Percentiles rank a stretch among this genome's conserved stretches.
Evolutionary conservation across 129 eudicot genomes (phyloP).

Genomic region (Ambrosia artemisiifolia): DNA sequence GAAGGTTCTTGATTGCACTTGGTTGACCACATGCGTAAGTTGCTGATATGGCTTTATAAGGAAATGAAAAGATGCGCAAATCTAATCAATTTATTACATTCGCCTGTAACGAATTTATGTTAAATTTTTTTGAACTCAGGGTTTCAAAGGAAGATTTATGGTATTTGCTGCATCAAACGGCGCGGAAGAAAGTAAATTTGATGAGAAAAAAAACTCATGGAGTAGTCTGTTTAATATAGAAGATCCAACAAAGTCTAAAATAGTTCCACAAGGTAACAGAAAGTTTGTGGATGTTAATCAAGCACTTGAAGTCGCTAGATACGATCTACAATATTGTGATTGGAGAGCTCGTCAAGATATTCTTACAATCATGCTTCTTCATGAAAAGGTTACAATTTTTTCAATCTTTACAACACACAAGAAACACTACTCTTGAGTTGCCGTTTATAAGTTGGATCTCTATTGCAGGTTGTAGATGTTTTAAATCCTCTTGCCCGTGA

Average conservation of each 20-base stretch:
- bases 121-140: slow-evolving; percentile 32
- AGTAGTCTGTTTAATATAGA: slow-evolving; percentile 58
- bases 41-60: not conserved
- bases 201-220: slow-evolving; percentile 61
- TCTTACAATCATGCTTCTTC: slow-evolving; percentile 74
- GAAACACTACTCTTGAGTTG: not conserved
- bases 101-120: not conserved
- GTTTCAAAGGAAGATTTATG: slow-evolving; percentile 46
- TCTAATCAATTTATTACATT: not conserved
- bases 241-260: slow-evolving; percentile 67
- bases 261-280: slow-evolving; percentile 50
- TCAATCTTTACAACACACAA: slow-evolving; percentile 3
- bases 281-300: slow-evolving; percentile 78
- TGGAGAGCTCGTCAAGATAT: slow-evolving; percentile 93
- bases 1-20: not conserved
- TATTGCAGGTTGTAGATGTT: slow-evolving; percentile 80
- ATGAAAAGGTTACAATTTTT: slow-evolving; percentile 59
- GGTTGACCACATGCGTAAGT: not conserved
- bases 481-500: slow-evolving; percentile 91
- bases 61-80: not conserved
- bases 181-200: slow-evolving; percentile 53
- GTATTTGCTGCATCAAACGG: slow-evolving; percentile 53
- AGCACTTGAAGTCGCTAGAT: slow-evolving; percentile 86
- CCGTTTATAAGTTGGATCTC: not conserved
- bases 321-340: slow-evolving; percentile 78